A percentile compares a stretch with the other conserved stretches of the same genome.
Conservation (phyloP, 2,329 filamentous ascomycete genomes). For the Stromatinia cepivora region DNA sequence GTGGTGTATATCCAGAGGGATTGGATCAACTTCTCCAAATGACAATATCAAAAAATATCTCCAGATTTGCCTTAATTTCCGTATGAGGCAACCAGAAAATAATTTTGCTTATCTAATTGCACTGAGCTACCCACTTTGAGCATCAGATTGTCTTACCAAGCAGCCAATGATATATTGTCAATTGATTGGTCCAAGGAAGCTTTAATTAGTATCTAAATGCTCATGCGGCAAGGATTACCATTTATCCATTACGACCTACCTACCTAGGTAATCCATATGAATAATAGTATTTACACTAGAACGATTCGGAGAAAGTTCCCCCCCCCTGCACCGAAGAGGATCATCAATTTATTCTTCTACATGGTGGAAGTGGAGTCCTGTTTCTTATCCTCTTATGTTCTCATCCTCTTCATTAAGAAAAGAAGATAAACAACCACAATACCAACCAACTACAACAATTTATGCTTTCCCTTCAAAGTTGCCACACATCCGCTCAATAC, state of each 20-base stretch:
- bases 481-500: not conserved
- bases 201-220: too few relatives aligned
- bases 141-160: not conserved
- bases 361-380: too few relatives aligned
- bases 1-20: constrained; percentile 4
- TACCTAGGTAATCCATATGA: too few relatives aligned
- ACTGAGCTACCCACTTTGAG: not conserved
- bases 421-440: not conserved
- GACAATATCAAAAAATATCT: constrained; percentile 18
- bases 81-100: constrained; percentile 2
- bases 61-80: not conserved
- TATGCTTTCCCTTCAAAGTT: not conserved
- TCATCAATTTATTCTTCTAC: too few relatives aligned
- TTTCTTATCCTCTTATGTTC: too few relatives aligned
- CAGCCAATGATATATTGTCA: too few relatives aligned
- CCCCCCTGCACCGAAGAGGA: too few relatives aligned
- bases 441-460: not conserved
- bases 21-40: not conserved
- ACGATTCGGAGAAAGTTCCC: too few relatives aligned
- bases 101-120: not conserved
- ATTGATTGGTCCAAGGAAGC: not conserved
- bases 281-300: too few relatives aligned
- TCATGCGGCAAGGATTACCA: too few relatives aligned
- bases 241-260: too few relatives aligned
- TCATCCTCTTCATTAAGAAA: not conserved